These are phyloP conservation scores for Globomyces pollinis-pini DNA, from an alignment of 192 early-diverging fungal species.

Conservation along the genomic window DNA sequence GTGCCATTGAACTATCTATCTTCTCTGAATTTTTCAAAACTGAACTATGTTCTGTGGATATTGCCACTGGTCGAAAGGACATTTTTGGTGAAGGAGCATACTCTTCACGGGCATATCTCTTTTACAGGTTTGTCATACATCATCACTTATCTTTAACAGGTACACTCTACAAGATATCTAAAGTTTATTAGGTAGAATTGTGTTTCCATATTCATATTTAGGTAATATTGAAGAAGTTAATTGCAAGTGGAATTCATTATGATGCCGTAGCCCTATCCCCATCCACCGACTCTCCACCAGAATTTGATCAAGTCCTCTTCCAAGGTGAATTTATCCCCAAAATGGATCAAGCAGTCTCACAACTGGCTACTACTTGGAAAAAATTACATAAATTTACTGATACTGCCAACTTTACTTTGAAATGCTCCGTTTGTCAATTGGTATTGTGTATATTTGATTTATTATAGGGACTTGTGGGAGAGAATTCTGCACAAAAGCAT, in stretches of 20 bases:
- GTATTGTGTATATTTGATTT: no score
- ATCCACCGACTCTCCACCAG: constrained; percentile 32
- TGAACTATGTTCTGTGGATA: constrained; percentile 75
- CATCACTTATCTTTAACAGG: constrained; percentile 35
- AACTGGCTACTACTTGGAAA: constrained; percentile 35
- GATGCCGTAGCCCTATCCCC: constrained; percentile 70
- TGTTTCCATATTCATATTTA: no score
- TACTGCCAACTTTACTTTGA: constrained; percentile 61
- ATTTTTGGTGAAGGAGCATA: constrained; percentile 56
- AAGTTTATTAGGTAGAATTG: no score
- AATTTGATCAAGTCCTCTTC: constrained; percentile 72
- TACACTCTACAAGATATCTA: no score
- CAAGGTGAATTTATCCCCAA: constrained; percentile 22
- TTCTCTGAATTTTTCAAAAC: constrained; percentile 54
- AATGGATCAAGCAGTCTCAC: constrained; percentile 20
- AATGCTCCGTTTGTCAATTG: constrained; percentile 51
- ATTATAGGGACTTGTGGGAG: no score
- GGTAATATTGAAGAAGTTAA: no score
- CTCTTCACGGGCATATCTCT: constrained; percentile 38
- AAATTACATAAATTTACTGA: constrained; percentile 64
- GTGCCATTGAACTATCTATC: constrained; percentile 77
- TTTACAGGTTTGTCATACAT: no score
- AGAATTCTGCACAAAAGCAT: constrained; percentile 59
- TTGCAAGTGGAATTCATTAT: constrained; percentile 68
- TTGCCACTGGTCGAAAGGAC: constrained; percentile 59